phyloP scores from a whole-genome alignment of 139 green algal genomes.

The Mesotaenium endlicherianum region DNA sequence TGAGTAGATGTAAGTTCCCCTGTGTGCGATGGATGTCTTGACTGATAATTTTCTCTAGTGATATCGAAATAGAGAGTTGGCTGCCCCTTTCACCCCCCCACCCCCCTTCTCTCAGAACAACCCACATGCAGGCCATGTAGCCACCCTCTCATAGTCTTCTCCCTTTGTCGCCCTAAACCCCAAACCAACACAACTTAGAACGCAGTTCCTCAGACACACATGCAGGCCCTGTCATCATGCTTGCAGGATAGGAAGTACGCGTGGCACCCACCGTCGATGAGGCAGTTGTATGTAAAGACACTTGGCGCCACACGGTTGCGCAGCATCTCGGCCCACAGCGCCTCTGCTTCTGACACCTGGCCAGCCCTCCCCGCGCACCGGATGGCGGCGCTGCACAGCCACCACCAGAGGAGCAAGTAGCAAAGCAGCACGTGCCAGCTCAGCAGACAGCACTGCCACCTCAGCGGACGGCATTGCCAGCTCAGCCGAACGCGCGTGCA shows the following conservation, averaged over 20 bases:
- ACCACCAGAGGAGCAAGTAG: neutral
- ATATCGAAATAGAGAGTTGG: too few relatives aligned
- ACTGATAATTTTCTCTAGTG: too few relatives aligned
- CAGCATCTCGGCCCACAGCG: constrained; percentile 9
- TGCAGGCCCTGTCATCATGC: neutral
- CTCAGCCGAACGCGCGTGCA: too few relatives aligned
- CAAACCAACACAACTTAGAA: neutral
- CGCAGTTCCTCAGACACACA: neutral
- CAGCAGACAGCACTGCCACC: too few relatives aligned
- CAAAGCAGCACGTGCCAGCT: too few relatives aligned
- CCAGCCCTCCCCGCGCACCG: constrained; percentile 2
- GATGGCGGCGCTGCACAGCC: constrained; percentile 19
- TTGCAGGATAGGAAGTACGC: neutral
- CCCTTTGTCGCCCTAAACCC: neutral
- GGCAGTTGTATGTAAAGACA: constrained; percentile 38
- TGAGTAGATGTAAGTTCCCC: too few relatives aligned
- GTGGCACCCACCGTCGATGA: constrained; percentile 23
- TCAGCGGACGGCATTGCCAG: too few relatives aligned
- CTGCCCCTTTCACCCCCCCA: too few relatives aligned
- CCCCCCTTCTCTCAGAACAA: too few relatives aligned
- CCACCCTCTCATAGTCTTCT: neutral
- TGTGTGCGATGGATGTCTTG: too few relatives aligned
- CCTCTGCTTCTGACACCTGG: constrained; percentile 10
- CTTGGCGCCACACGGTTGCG: neutral
- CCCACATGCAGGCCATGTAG: neutral